Base-by-base conservation (phyloP, 176 grass and related monocot genomes). In the Oryza meyeriana region DNA sequence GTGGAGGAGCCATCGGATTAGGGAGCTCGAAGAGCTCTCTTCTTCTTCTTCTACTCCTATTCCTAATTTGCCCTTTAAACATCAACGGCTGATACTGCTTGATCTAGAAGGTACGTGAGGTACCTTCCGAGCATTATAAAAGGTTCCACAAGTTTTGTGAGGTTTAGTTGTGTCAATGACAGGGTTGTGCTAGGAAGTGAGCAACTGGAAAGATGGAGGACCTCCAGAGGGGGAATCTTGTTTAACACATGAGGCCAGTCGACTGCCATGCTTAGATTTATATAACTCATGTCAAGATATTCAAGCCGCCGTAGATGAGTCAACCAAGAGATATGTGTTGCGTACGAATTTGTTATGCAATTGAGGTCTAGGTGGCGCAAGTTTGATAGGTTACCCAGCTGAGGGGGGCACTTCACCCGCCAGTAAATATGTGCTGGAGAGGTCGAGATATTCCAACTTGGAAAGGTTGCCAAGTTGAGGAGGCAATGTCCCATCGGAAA, bases 91-190 rank as follows among this genome's bases (percentile, higher is more conserved):
- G n/a, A n/a, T n/a, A n/a, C n/a, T n/a, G n/a, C n/a, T n/a, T n/a
- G n/a, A n/a, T n/a, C n/a, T n/a, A n/a, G n/a, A n/a, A n/a, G n/a
- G n/a, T n/a, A n/a, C n/a, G n/a, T n/a, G n/a, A n/a, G n/a, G n/a
- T n/a, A n/a, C n/a, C n/a, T n/a, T n/a, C n/a, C n/a, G n/a, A n/a
- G n/a, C n/a, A n/a, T n/a, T n/a, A 47, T 13, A 38, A 86, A 1
- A 52, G 86, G 74, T 2, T 35, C 18, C 52, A 71, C 66, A 28
- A 85, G 65, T 38, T 44, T 38, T 1, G 73, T 84, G 8, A 84
- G 47, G 2, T 84, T 77, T 4, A 69, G 8, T 2, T 58, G 24
- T 6, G 33, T 10, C 26, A 84, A 12, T 1, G 26, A 10, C 25
- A 32, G 64, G 2, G 58, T 26, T 25, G 45, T 64, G 30, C 47